These are phyloP conservation scores for Euphorbia neoarborescens DNA, from an alignment of 441 rosid genomes.

Conservation along the genomic window DNA sequence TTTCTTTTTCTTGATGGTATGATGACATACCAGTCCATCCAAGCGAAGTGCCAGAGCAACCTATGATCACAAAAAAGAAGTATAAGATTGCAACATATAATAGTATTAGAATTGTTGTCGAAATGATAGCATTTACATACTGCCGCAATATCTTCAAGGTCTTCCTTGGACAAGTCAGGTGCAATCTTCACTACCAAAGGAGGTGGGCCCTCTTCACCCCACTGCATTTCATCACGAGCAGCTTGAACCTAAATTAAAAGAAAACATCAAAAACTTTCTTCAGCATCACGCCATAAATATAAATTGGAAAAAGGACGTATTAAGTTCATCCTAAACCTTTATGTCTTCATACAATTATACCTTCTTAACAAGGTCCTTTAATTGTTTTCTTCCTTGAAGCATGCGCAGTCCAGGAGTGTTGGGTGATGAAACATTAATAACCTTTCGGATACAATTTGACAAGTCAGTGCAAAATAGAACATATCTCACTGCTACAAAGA, in stretches of 20 bases:
- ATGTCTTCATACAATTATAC: slow-evolving; percentile 59
- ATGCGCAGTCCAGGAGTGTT: slow-evolving; percentile 86
- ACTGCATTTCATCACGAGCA: slow-evolving; percentile 98
- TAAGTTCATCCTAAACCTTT: slow-evolving; percentile 6
- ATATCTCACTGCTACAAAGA: not conserved
- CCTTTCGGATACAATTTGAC: slow-evolving; percentile 33
- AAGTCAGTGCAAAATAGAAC: not conserved
- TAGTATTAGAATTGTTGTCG: slow-evolving; percentile 10
- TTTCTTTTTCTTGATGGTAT: slow-evolving; percentile 2
- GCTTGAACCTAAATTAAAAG: slow-evolving; percentile 61
- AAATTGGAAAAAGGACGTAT: not conserved
- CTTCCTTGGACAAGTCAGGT: slow-evolving; percentile 89
- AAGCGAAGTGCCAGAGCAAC: slow-evolving; percentile 88
- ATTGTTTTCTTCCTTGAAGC: slow-evolving; percentile 92
- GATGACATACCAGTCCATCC: slow-evolving; percentile 77
- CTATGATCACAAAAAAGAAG: slow-evolving; percentile 36
- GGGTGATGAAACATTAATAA: slow-evolving; percentile 92
- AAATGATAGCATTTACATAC: slow-evolving; percentile 34
- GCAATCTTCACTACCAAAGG: slow-evolving; percentile 93
- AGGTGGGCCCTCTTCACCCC: slow-evolving; percentile 99
- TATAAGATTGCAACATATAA: slow-evolving; percentile 22
- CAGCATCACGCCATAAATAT: not conserved
- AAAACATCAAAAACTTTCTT: slow-evolving; percentile 4
- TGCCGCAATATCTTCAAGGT: slow-evolving; percentile 96
- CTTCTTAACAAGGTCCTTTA: slow-evolving; percentile 90